A percentile compares a stretch with the other conserved stretches of the same genome.
Conservation (phyloP, 2,329 filamentous ascomycete species). For the Pseudogymnoascus sp. region DNA sequence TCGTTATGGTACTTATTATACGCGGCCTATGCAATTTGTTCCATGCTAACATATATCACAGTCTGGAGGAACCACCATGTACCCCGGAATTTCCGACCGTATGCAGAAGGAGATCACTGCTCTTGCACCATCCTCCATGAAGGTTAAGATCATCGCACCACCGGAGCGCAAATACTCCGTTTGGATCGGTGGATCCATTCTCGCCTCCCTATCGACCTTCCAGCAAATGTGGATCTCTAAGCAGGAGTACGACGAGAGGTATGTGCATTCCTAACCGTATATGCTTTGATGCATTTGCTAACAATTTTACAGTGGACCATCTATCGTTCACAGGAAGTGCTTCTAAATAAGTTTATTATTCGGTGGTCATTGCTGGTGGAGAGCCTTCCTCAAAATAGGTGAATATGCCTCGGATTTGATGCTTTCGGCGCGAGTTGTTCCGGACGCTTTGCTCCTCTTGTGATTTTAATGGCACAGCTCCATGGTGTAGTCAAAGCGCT, state of each 20-base stretch:
- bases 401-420: slow-evolving; percentile 28
- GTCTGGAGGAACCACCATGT: slow-evolving; percentile 99
- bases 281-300: background rate
- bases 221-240: slow-evolving; percentile 99
- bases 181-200: slow-evolving; percentile 99
- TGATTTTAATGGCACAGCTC: slow-evolving; percentile 8
- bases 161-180: slow-evolving; percentile 99
- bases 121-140: slow-evolving; percentile 98
- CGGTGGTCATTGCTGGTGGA: slow-evolving; percentile 8
- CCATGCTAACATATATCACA: slow-evolving; percentile 32
- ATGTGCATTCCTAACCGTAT: background rate
- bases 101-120: slow-evolving; percentile 99
- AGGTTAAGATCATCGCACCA: slow-evolving; percentile 99
- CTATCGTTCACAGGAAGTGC: slow-evolving; percentile 99
- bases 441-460: slow-evolving; percentile 23
- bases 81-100: slow-evolving; percentile 99
- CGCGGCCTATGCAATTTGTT: background rate
- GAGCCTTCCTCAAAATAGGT: slow-evolving; percentile 22
- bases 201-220: slow-evolving; percentile 99
- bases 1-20: slow-evolving; percentile 82
- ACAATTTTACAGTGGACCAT: slow-evolving; percentile 95
- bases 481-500: slow-evolving; percentile 7
- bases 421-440: slow-evolving; percentile 24
- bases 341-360: slow-evolving; percentile 68
- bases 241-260: slow-evolving; percentile 71